Percentiles rank a stretch among this genome's conserved stretches.
These are phyloP conservation scores for Euphrasia arctica DNA, from an alignment of 305 asterid genomes.

Conservation along the genomic window DNA sequence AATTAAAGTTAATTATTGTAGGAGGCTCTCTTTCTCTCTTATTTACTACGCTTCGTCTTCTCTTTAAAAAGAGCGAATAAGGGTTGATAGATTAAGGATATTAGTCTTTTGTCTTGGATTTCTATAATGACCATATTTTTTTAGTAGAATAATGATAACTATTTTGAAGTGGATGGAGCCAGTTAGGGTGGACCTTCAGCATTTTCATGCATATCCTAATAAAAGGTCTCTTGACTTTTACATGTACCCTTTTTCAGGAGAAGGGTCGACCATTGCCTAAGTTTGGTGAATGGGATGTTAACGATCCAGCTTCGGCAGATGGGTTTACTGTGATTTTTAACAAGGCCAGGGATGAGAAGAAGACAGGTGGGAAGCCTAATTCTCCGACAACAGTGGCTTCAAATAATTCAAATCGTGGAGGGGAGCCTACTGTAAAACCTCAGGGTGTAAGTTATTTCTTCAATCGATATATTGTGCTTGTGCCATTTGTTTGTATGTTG, in stretches of 20 bases:
- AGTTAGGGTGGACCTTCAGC: slow-evolving; percentile 19
- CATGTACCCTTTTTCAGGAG: slow-evolving; percentile 26
- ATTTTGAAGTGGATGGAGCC: neutral
- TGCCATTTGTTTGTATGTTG: neutral
- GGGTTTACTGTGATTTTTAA: slow-evolving; percentile 42
- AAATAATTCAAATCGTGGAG: slow-evolving; percentile 19
- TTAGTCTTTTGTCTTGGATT: no score
- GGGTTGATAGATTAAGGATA: no score
- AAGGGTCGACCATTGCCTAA: slow-evolving; percentile 41
- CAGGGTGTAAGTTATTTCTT: slow-evolving; percentile 33
- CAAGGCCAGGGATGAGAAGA: slow-evolving; percentile 40
- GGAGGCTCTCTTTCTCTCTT: no score
- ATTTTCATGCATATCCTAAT: slow-evolving; percentile 6
- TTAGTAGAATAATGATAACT: no score
- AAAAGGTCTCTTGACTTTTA: slow-evolving; percentile 14
- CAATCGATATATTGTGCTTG: neutral
- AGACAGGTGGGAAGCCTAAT: slow-evolving; percentile 39
- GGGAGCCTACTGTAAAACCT: slow-evolving; percentile 25
- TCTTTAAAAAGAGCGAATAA: no score
- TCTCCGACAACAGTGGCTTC: slow-evolving; percentile 29
- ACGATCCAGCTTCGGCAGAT: slow-evolving; percentile 40
- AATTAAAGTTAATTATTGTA: no score
- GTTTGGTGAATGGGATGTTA: slow-evolving; percentile 41
- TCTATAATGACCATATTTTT: no score
- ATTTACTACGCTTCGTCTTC: no score